A percentile compares a stretch with the other conserved stretches of the same genome.
Conservation (phyloP, 495 filamentous ascomycete species). For the Penicillium paradoxum region DNA sequence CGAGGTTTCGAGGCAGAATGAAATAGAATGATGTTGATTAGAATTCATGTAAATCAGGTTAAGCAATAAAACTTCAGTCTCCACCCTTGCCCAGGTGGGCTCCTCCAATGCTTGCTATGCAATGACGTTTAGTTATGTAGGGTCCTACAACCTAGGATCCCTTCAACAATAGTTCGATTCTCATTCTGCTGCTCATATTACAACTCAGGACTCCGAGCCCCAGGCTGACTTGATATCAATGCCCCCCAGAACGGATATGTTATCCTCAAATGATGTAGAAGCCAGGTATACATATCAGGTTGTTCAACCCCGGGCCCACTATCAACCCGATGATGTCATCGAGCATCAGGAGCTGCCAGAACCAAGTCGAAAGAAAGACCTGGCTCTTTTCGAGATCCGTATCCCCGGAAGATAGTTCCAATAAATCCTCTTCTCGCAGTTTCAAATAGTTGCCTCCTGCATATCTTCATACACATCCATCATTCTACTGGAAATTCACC, state of each 20-base stretch:
- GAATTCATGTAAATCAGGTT: too few species aligned
- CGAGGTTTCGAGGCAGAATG: too few species aligned
- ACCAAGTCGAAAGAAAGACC: background rate
- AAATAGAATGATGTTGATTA: too few species aligned
- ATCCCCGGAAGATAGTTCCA: background rate
- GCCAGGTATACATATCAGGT: too few species aligned
- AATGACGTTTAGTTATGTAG: background rate
- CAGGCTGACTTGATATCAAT: too few species aligned
- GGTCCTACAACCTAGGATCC: background rate
- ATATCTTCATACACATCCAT: background rate
- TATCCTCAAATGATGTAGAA: background rate
- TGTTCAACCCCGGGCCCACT: too few species aligned
- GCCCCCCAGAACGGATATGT: too few species aligned
- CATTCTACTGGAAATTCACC: background rate
- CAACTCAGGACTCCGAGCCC: too few species aligned
- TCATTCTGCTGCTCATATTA: too few species aligned
- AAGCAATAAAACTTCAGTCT: too few species aligned
- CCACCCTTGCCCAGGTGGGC: background rate
- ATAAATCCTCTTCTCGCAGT: background rate
- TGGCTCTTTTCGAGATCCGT: background rate
- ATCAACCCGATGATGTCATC: constrained; percentile 1
- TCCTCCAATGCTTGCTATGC: background rate
- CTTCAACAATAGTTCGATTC: too few species aligned
- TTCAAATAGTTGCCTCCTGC: background rate
- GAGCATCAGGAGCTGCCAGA: background rate